These are phyloP conservation scores for Chlorella sp. DNA, from an alignment of 139 green algal species.

Conservation along the genomic window DNA sequence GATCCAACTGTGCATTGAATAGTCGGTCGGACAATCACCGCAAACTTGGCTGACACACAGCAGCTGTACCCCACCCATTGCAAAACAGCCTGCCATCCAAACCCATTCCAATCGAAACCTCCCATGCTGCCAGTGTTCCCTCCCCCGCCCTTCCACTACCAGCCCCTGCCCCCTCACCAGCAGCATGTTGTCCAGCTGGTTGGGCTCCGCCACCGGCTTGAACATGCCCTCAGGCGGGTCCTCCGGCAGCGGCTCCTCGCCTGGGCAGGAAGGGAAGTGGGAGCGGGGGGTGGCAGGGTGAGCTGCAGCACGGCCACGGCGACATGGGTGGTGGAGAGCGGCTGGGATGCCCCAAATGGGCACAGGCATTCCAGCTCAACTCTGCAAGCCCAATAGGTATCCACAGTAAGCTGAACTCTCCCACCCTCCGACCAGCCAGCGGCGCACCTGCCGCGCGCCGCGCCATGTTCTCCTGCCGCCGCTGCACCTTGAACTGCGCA, in stretches of 20 bases:
- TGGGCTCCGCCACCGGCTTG: constrained; percentile 91
- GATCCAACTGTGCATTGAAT: no score
- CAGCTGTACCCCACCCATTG: no score
- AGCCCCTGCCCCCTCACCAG: constrained; percentile 60
- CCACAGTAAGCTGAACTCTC: no score
- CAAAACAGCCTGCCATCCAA: no score
- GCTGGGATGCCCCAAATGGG: no score
- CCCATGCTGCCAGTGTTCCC: background rate
- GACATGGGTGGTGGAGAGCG: no score
- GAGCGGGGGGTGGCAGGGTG: background rate
- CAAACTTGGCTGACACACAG: no score
- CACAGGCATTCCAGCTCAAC: no score
- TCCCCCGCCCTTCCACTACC: constrained; percentile 1
- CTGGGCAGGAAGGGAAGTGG: background rate
- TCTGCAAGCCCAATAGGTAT: no score
- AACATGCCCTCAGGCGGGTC: constrained; percentile 89
- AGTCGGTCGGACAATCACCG: no score
- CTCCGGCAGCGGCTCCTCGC: constrained; percentile 94
- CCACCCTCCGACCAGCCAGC: constrained; percentile 1
- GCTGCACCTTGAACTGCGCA: constrained; percentile 61
- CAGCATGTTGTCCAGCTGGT: constrained; percentile 90
- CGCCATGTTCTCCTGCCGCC: constrained; percentile 89
- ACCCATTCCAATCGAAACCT: no score
- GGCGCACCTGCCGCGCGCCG: constrained; percentile 74
- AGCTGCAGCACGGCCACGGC: background rate